These are phyloP conservation scores for Prunus salicina DNA, from an alignment of 306 rosid genomes.

Conservation along the genomic window DNA sequence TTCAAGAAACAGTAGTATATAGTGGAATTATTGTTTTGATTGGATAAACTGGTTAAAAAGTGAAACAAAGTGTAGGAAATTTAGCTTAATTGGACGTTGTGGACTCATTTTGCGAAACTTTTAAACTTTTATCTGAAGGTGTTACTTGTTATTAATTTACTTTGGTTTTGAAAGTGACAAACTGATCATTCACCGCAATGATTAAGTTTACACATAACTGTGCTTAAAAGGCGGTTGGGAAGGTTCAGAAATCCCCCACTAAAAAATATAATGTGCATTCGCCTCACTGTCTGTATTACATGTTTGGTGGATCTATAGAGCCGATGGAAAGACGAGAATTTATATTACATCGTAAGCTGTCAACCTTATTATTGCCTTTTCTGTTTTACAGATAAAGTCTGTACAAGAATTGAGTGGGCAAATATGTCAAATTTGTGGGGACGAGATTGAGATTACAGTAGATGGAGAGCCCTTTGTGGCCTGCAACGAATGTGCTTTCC, in stretches of 20 bases:
- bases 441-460: slow-evolving; percentile 68
- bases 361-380: slow-evolving; percentile 9
- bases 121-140: background rate
- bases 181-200: background rate
- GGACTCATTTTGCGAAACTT: background rate
- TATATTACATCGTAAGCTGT: background rate
- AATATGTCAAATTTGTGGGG: slow-evolving; percentile 81
- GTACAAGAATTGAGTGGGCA: slow-evolving; percentile 81
- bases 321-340: background rate
- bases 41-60: background rate
- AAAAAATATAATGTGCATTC: background rate
- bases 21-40: background rate
- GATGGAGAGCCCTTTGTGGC: slow-evolving; percentile 94
- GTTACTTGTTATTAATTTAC: background rate
- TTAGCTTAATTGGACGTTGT: background rate
- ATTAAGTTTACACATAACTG: background rate
- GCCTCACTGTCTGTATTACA: background rate
- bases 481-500: slow-evolving; percentile 94
- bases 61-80: background rate
- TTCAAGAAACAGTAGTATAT: background rate
- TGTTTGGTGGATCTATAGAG: background rate
- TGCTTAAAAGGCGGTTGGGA: background rate
- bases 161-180: slow-evolving; percentile 5
- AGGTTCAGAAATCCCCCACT: background rate
- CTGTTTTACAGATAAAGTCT: slow-evolving; percentile 58